Base-by-base conservation (phyloP, 768 basidiomycete genomes). In the Tricholoma furcatifolium region DNA sequence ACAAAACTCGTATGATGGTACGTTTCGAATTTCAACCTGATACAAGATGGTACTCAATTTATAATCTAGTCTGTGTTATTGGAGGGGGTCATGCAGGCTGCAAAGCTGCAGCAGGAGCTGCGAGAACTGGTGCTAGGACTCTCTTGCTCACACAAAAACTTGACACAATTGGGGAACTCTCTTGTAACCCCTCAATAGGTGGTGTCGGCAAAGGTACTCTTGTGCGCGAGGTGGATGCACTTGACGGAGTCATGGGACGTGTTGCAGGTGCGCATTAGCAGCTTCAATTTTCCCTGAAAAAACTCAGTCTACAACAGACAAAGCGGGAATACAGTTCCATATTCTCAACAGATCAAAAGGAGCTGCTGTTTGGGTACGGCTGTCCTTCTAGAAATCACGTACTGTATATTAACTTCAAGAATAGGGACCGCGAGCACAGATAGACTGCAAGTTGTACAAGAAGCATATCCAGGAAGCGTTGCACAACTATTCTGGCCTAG, bases 11-110 rank as follows among this genome's bases (percentile, higher is more conserved):
- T 61, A 56, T 11, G 60, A 61, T 51, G 60, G 60, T 61, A 42
- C n/a, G 21, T 3, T 12, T 20, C 6, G 4, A 8, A 44, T 47
- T 43, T 31, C n/a, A 0, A 15, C 39, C 3, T 42, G 40, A 8
- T 17, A 40, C 6, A 27, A 39, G 15, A 31, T 38, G 47, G 15
- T 30, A 36, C 20, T 36, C 36, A 43, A n/a, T n/a, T n/a, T 32
- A 46, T 18, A 3, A 27, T 27, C 17, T 45, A 81, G 91, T 93
- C 0, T 91, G 91, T 60, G 78, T 96, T 27, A 91, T 96, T 59
- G 93, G 93, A 23, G 93, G 88, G 3, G 93, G 93, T 3, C 93
- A 96, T 73, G 93, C 93, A 27, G 93, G 93, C 1, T 93, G 91
- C 61, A 93, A 96, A 65, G 93, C 93, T 1, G 93, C 93, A 0